Base-by-base conservation (phyloP, 148 eudicot genomes). In the Silene latifolia region DNA sequence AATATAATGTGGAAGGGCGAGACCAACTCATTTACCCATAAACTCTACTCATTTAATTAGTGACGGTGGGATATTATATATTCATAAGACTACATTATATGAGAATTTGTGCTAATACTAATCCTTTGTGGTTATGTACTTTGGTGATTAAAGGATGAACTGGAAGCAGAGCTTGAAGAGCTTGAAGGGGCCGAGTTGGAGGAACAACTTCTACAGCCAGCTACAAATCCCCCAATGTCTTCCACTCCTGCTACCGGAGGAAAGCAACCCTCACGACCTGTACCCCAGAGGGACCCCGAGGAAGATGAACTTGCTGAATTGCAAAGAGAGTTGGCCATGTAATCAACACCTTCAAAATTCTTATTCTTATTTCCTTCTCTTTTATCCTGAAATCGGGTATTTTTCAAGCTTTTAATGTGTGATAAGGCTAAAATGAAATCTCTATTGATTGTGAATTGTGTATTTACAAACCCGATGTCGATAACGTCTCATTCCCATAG, bases 111-210 rank as follows among this genome's bases (percentile, higher is more conserved):
- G 56, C 56, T 13, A 63, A 18, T 46, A 21, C 2, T 54, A 46
- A 29, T 21, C 8, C 39, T 51, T 39, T 1, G 15, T 42, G 24
- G n/a, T n/a, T n/a, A n/a, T 69, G 27, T 4, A 14, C 39, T 9
- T 60, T 73, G 35, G 19, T 59, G 39, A 32, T 56, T 83, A 66
- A 56, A 89, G 92, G 92, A 89, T 85, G 92, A 89, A 72, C 67
- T 89, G 76, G 88, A 85, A 63, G 90, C 88, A 5, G 92, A 89
- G 78, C 88, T 89, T 42, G 90, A 89, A 84, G 92, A 89, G 70
- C 85, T 89, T 44, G 92, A 89, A 82, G 90, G 78, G 66, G 88
- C 86, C 25, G 92, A 87, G 75, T 70, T 89, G 87, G 92, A 89
- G 72, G 90, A 89, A 47, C 82, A 83, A 72, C 88, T 89, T 80